phyloP scores from a whole-genome alignment of 257 asterid species.

The Ajuga chamaepitys region DNA sequence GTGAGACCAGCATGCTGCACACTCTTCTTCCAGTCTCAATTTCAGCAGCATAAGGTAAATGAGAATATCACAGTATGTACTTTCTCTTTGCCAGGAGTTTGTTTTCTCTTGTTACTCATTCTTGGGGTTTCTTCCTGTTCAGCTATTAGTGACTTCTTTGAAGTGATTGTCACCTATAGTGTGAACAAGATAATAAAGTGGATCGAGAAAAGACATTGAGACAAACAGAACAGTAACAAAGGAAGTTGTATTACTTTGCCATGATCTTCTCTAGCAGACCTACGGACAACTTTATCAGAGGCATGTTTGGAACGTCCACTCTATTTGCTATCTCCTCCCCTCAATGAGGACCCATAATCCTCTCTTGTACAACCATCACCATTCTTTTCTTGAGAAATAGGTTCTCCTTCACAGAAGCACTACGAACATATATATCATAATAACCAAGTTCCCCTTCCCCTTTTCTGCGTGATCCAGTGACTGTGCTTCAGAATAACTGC shows the following conservation, averaged over 20 bases:
- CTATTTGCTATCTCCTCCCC: too few species aligned
- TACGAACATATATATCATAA: too few species aligned
- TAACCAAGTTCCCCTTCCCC: too few species aligned
- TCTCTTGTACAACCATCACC: conserved; percentile 39
- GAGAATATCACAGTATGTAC: too few species aligned
- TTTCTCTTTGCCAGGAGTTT: too few species aligned
- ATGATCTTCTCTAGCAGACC: conserved; percentile 38
- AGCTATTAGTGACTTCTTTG: conserved; percentile 40
- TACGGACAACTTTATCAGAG: conserved; percentile 30
- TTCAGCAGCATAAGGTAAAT: too few species aligned
- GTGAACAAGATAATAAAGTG: not conserved
- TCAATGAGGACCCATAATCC: too few species aligned
- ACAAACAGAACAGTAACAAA: not conserved
- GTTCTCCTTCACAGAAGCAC: conserved; percentile 35
- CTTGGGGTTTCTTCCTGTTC: too few species aligned
- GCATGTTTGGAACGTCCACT: conserved; percentile 43
- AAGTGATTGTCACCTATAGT: conserved; percentile 33
- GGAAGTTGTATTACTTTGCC: conserved; percentile 30
- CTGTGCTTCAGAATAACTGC: too few species aligned
- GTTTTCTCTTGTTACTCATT: too few species aligned
- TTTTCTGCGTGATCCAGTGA: not conserved
- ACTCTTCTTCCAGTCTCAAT: too few species aligned
- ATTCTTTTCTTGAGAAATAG: conserved; percentile 32
- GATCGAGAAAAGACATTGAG: conserved; percentile 4
- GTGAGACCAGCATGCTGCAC: too few species aligned